phyloP scores from a whole-genome alignment of 306 rosid species.

The Quercus gilva region DNA sequence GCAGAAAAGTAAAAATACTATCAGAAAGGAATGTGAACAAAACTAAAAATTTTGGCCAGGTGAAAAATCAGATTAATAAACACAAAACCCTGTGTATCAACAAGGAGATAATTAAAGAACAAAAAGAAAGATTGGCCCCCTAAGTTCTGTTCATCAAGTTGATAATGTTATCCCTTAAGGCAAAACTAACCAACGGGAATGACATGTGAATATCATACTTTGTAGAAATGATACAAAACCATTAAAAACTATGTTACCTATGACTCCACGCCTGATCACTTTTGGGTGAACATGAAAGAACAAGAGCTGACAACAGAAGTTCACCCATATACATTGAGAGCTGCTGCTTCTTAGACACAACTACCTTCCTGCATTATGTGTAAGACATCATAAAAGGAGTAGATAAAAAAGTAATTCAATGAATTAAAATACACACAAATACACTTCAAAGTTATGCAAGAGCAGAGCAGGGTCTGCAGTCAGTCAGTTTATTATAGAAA shows the following conservation, averaged over 20 bases:
- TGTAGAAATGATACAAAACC: constrained; percentile 7
- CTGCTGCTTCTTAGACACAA: constrained; percentile 49
- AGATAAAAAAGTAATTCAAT: background rate
- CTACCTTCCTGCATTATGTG: constrained; percentile 51
- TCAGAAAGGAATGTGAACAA: background rate
- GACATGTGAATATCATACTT: background rate
- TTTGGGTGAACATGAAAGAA: constrained; percentile 78
- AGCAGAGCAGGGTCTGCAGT: background rate
- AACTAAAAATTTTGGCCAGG: background rate
- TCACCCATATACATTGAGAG: constrained; percentile 46
- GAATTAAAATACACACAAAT: background rate
- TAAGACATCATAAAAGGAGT: background rate
- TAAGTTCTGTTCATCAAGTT: constrained; percentile 6
- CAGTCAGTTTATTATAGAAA: background rate
- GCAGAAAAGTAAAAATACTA: background rate
- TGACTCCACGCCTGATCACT: constrained; percentile 92
- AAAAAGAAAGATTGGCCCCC: background rate
- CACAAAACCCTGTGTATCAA: background rate
- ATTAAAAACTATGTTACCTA: constrained; percentile 43
- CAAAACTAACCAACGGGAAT: background rate
- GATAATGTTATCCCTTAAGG: background rate
- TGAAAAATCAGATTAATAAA: background rate
- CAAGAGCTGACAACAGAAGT: constrained; percentile 66
- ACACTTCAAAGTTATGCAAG: background rate
- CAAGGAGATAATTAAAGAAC: background rate